A percentile compares a stretch with the other conserved stretches of the same genome.
Conservation (phyloP, 2,329 filamentous ascomycete genomes). For the Metarhizium humberi region DNA sequence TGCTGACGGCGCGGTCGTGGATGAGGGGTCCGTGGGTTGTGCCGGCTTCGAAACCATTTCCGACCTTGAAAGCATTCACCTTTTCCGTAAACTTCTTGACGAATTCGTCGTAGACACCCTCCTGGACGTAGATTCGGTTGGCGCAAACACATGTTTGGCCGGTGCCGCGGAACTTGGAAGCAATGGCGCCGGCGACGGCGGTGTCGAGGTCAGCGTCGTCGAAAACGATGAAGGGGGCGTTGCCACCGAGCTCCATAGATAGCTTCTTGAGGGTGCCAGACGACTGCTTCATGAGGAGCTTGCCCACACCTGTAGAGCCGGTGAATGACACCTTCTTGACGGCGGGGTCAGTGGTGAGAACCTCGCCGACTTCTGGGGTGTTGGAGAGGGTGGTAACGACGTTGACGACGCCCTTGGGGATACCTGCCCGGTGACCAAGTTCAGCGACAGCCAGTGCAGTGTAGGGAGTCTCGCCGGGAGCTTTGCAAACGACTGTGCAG, state of each 20-base stretch:
- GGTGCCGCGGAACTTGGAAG: slow-evolving; percentile 86
- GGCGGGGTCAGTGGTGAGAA: slow-evolving; percentile 60
- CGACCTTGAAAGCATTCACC: slow-evolving; percentile 66
- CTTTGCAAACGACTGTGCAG: slow-evolving; percentile 88
- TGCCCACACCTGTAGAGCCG: slow-evolving; percentile 61
- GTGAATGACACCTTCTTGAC: slow-evolving; percentile 93
- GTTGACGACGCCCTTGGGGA: slow-evolving; percentile 87
- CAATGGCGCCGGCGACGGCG: slow-evolving; percentile 74
- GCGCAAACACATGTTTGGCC: slow-evolving; percentile 94
- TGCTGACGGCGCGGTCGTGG: slow-evolving; percentile 70
- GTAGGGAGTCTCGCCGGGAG: slow-evolving; percentile 85
- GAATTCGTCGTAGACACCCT: slow-evolving; percentile 69
- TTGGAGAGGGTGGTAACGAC: slow-evolving; percentile 73
- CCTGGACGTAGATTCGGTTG: slow-evolving; percentile 74
- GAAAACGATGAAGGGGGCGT: slow-evolving; percentile 94
- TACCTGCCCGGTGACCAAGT: slow-evolving; percentile 75
- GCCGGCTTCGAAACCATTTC: slow-evolving; percentile 60
- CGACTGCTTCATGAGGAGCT: slow-evolving; percentile 81
- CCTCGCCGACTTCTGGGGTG: slow-evolving; percentile 68
- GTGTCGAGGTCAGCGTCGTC: slow-evolving; percentile 84
- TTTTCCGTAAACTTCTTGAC: slow-evolving; percentile 58
- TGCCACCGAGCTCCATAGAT: slow-evolving; percentile 87
- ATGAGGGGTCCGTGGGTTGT: slow-evolving; percentile 78
- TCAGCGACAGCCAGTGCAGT: slow-evolving; percentile 83
- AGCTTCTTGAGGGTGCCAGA: slow-evolving; percentile 73